Evolutionary conservation across 1,284 basidiomycete genomes (phyloP), one percentile per base, ranked within the genome.

Genomic region (Sporisorium sorghi): DNA sequence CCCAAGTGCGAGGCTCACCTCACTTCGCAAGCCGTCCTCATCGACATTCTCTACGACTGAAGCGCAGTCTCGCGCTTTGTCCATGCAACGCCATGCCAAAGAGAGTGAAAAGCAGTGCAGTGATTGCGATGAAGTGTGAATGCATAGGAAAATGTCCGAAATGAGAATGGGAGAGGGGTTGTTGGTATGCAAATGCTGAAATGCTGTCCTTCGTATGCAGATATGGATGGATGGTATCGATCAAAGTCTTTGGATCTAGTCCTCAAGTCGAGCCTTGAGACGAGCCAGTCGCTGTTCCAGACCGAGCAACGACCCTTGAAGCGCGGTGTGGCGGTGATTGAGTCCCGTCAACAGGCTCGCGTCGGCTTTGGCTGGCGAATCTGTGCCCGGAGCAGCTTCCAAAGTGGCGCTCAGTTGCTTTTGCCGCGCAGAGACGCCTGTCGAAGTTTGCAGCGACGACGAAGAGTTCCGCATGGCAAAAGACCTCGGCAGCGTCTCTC

Each of bases 1-100:
- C 83, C 83, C 11, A 47, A 57, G 2, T 84, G 81, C 53, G 59
- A 55, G 30, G 83, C 83, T 2, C 63, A 72, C 26, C 64, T 81
- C 50, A 73, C 73, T 26, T 63, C 56, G 19, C 61, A 77, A 26
- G 74, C 76, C 2, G 80, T 83, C 6, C 57, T 81, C 37, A 58
- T 83, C 46, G 44, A 71, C 9, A 62, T 83, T 24, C 57, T 56
- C 37, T 82, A 82, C 53, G 55, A 66, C 8, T 62, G 26, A 57
- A 8, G 17, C 32, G 32, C 5, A 11, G 12, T 33, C n/a, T n/a
- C n/a, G n/a, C n/a, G n/a, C n/a, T n/a, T n/a, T n/a, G n/a, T n/a
- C n/a, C n/a, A n/a, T n/a, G n/a, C n/a, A n/a, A n/a, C n/a, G 32
- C 7, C 7, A 12, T 33, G 32, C 32, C 5, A 33, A 33, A 33